These are phyloP conservation scores for Rhizoclosmatium globosum DNA, from an alignment of 192 early-diverging fungal species.

Conservation along the genomic window DNA sequence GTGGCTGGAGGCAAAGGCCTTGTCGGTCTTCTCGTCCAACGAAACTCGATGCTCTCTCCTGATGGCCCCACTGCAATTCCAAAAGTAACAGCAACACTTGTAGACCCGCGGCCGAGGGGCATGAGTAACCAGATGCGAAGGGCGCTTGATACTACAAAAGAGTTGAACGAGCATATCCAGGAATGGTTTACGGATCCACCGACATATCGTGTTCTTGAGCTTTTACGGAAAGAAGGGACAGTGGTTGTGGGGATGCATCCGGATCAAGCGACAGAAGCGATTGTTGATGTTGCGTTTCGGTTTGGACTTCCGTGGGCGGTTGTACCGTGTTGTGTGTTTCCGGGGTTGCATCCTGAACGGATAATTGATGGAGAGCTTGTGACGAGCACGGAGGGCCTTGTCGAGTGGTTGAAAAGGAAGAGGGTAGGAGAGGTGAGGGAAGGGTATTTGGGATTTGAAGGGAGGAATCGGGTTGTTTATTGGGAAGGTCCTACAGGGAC, in stretches of 20 bases:
- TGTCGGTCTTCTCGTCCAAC: conserved; percentile 51
- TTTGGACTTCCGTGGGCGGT: conserved; percentile 59
- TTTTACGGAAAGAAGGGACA: conserved; percentile 24
- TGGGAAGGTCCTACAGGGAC: too few species aligned
- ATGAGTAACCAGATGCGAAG: conserved; percentile 50
- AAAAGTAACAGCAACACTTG: conserved; percentile 45
- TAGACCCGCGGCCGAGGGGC: conserved; percentile 52
- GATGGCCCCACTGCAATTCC: conserved; percentile 28
- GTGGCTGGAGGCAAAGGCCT: conserved; percentile 67
- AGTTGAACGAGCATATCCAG: neutral
- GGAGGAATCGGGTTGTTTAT: conserved; percentile 1
- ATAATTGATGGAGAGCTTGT: conserved; percentile 26
- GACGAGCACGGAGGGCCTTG: neutral
- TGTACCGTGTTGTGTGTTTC: conserved; percentile 68
- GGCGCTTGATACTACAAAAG: conserved; percentile 33
- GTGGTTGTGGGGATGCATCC: conserved; percentile 66
- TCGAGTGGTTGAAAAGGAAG: conserved; percentile 23
- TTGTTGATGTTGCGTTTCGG: conserved; percentile 58
- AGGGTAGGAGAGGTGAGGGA: neutral
- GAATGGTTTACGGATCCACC: neutral
- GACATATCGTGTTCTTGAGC: neutral
- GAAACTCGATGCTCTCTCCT: neutral
- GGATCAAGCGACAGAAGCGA: conserved; percentile 67
- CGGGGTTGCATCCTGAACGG: conserved; percentile 56
- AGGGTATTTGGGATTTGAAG: conserved; percentile 14